These are phyloP conservation scores for Arthrobotrys entomopaga DNA, from an alignment of 2,329 filamentous ascomycete species.

Conservation along the genomic window DNA sequence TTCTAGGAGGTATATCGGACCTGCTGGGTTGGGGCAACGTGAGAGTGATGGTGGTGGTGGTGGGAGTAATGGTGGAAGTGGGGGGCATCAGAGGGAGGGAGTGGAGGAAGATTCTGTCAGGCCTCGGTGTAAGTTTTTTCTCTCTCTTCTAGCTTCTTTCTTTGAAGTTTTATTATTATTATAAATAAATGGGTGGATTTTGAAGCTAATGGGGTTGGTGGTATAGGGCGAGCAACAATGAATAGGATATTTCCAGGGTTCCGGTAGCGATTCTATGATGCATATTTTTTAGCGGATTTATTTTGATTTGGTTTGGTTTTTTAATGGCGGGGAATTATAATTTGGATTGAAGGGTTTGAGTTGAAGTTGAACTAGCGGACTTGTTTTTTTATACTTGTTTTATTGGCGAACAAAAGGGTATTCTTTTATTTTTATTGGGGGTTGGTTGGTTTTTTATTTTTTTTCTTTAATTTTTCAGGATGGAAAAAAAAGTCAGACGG, in stretches of 20 bases:
- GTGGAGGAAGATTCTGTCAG: constrained; percentile 39
- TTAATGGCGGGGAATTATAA: background rate
- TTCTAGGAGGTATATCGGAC: background rate
- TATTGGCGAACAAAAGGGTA: too few relatives aligned
- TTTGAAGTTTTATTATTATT: background rate
- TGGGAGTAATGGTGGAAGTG: constrained; percentile 13
- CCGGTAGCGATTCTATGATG: constrained; percentile 14
- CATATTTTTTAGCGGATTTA: background rate
- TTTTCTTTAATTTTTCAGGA: too few relatives aligned
- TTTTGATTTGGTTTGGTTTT: background rate
- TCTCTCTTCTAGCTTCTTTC: too few relatives aligned
- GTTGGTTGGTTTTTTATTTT: too few relatives aligned
- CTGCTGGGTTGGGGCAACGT: background rate
- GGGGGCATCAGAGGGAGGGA: constrained; percentile 15
- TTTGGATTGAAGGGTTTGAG: background rate
- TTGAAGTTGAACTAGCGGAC: too few relatives aligned
- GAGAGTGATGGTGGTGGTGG: background rate
- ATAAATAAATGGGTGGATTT: background rate
- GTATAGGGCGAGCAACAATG: constrained; percentile 46
- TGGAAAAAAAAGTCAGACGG: too few relatives aligned
- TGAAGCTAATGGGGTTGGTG: background rate
- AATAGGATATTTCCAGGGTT: constrained; percentile 54
- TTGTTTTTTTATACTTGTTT: too few relatives aligned
- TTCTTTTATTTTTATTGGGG: too few relatives aligned
- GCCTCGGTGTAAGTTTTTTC: constrained; percentile 45